Percentiles rank a stretch among this genome's conserved stretches.
These are phyloP conservation scores for Talaromyces wortmannii DNA, from an alignment of 495 filamentous ascomycete species.

Conservation along the genomic window DNA sequence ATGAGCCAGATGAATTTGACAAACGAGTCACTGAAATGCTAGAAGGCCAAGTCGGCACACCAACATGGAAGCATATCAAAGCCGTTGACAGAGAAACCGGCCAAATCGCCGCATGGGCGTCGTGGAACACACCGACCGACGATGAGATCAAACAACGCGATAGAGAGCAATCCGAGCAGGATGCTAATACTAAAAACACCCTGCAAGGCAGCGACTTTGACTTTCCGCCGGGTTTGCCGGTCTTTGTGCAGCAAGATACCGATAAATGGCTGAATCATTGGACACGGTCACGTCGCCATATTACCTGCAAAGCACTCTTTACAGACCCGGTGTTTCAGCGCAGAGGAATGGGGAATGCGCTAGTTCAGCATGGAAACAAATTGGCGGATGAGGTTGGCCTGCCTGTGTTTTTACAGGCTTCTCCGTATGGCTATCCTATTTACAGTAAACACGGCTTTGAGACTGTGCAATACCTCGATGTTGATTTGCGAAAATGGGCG, in stretches of 20 bases:
- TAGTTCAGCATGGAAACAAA: conserved; percentile 9
- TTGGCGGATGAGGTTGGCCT: conserved; percentile 7
- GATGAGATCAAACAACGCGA: conserved; percentile 3
- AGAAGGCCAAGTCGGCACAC: conserved; percentile 5
- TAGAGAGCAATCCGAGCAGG: background rate
- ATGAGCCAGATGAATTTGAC: background rate
- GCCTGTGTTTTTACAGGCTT: conserved; percentile 13
- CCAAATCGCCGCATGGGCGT: conserved; percentile 6
- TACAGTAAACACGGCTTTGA: conserved; percentile 11
- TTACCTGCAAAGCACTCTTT: background rate
- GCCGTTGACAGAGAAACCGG: conserved; percentile 4
- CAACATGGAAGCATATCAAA: conserved; percentile 7
- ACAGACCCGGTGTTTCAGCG: conserved; percentile 11
- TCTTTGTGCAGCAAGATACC: background rate
- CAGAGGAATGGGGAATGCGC: conserved; percentile 8
- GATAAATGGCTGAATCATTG: conserved; percentile 1
- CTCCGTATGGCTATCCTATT: conserved; percentile 9
- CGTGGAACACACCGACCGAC: conserved; percentile 4
- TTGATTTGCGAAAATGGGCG: background rate
- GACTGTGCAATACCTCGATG: conserved; percentile 6
- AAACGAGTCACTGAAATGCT: conserved; percentile 7
- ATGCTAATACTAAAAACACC: background rate
- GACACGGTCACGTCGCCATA: background rate
- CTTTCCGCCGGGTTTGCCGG: conserved; percentile 2
- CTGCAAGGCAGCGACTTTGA: background rate